These are phyloP conservation scores for Fusarium domesticum DNA, from an alignment of 2,329 filamentous ascomycete genomes.

Conservation along the genomic window DNA sequence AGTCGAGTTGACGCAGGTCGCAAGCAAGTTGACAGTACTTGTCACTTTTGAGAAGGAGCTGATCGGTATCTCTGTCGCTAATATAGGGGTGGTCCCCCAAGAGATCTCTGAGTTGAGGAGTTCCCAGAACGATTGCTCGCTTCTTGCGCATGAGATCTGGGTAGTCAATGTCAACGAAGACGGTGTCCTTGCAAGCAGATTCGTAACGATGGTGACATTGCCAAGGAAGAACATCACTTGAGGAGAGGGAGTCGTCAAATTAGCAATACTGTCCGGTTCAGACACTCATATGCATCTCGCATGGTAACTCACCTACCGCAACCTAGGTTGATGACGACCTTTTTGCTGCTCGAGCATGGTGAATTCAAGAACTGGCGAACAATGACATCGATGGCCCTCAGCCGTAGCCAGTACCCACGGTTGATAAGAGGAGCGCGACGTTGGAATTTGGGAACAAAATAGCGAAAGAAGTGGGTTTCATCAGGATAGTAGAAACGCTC, in stretches of 20 bases:
- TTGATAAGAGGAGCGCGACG: constrained; percentile 86
- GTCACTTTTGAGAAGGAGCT: constrained; percentile 60
- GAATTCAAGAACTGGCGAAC: constrained; percentile 69
- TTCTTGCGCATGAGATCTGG: constrained; percentile 76
- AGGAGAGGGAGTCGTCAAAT: constrained; percentile 1
- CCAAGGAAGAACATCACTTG: constrained; percentile 82
- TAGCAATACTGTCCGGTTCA: not conserved
- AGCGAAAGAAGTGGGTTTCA: constrained; percentile 79
- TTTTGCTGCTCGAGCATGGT: constrained; percentile 50
- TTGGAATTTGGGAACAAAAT: constrained; percentile 82
- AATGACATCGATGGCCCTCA: constrained; percentile 75
- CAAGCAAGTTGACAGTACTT: constrained; percentile 79
- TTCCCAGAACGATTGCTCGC: constrained; percentile 61
- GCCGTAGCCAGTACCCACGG: constrained; percentile 81
- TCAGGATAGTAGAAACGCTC: constrained; percentile 77
- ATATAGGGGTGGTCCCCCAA: constrained; percentile 30
- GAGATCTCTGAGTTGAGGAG: constrained; percentile 51
- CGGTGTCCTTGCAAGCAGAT: constrained; percentile 52
- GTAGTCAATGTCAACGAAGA: constrained; percentile 85
- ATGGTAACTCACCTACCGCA: constrained; percentile 74
- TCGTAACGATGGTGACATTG: constrained; percentile 70
- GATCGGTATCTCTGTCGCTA: constrained; percentile 41
- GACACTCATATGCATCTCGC: not conserved
- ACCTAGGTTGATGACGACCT: constrained; percentile 78
- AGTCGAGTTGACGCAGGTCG: constrained; percentile 67